Conservation (phyloP, 495 filamentous ascomycete genomes). For the Parathielavia appendiculata region DNA sequence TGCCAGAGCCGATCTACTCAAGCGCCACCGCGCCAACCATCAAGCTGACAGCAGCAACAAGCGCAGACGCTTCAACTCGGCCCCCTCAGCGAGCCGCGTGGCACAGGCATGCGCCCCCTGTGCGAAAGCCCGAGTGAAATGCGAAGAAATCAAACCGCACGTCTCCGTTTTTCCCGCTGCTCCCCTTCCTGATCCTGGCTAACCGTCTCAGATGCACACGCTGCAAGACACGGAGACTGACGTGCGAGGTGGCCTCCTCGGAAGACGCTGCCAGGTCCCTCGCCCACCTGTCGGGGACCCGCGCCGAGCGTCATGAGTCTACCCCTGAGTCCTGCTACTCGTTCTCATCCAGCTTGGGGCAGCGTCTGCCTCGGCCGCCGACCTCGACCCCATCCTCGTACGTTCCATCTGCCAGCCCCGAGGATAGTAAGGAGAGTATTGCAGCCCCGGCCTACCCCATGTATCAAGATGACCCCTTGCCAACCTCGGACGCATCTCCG, state of each 20-base stretch:
- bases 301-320: conserved; percentile 7
- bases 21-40: conserved; percentile 52
- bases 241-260: conserved; percentile 43
- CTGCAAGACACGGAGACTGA: conserved; percentile 42
- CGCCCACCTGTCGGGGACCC: conserved; percentile 33
- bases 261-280: conserved; percentile 36
- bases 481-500: conserved; percentile 27
- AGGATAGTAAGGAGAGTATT: conserved; percentile 4
- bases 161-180: neutral
- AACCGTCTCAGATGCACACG: conserved; percentile 36
- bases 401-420: neutral
- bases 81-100: conserved; percentile 47
- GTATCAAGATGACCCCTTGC: conserved; percentile 26
- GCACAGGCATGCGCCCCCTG: conserved; percentile 52
- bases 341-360: neutral
- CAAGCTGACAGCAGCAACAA: conserved; percentile 40
- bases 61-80: conserved; percentile 41
- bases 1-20: conserved; percentile 50
- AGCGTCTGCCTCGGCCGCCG: conserved; percentile 1
- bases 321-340: conserved; percentile 8
- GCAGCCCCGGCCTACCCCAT: conserved; percentile 9
- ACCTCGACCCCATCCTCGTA: neutral
- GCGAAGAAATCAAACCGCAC: conserved; percentile 44
- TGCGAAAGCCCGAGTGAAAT: conserved; percentile 51
- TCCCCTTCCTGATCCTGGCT: neutral